Conservation (phyloP, 176 grass and related monocot species). For the Musa troglodytarum region DNA sequence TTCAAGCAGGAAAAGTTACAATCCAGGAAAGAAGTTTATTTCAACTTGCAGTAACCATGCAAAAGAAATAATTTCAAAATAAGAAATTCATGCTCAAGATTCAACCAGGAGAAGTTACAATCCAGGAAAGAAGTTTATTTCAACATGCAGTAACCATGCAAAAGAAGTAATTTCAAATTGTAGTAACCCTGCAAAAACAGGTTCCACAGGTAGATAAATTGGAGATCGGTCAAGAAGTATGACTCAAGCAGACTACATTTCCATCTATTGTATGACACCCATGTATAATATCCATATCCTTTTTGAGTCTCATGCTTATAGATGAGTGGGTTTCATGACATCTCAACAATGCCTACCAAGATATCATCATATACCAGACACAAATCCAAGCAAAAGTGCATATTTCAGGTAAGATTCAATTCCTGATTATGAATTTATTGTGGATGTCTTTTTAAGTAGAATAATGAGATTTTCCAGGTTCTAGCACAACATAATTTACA, state of each 20-base stretch:
- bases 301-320: neutral
- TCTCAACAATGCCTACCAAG: neutral
- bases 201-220: too few species aligned
- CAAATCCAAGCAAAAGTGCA: neutral
- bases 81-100: neutral
- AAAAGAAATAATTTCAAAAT: neutral
- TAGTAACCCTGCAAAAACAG: too few species aligned
- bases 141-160: neutral
- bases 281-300: neutral
- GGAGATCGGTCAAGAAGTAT: too few species aligned
- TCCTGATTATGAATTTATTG: neutral
- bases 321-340: neutral
- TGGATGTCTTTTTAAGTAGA: too few species aligned
- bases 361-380: neutral
- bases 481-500: too few species aligned
- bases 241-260: neutral
- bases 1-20: neutral
- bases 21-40: neutral
- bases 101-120: neutral
- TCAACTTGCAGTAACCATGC: neutral
- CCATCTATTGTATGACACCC: neutral
- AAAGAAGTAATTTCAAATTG: neutral
- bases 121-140: neutral
- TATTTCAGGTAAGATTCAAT: neutral
- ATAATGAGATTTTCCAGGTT: too few species aligned